Conservation (phyloP, 192 early-diverging fungal genomes). For the Gonapodya sp. region DNA sequence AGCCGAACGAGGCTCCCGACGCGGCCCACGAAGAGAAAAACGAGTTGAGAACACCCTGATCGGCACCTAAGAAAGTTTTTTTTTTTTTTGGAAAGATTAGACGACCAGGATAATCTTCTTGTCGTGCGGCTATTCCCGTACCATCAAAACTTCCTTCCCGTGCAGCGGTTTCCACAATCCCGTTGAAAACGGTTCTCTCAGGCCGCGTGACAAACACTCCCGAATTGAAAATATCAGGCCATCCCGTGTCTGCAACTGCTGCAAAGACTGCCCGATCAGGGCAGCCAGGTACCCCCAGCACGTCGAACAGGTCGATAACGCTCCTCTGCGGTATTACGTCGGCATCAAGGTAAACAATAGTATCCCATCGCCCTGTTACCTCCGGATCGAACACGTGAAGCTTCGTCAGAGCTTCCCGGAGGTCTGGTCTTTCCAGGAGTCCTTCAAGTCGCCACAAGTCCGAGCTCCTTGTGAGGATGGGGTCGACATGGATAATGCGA, state of each 20-base stretch:
- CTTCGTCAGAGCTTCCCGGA: slow-evolving; percentile 84
- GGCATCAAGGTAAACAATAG: slow-evolving; percentile 76
- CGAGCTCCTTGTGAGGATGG: slow-evolving; percentile 49
- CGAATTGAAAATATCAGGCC: slow-evolving; percentile 98
- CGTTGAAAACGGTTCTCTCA: slow-evolving; percentile 34
- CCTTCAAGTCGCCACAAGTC: slow-evolving; percentile 33
- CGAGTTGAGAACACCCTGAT: slow-evolving; percentile 87
- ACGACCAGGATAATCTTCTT: too few relatives aligned
- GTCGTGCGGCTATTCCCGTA: too few relatives aligned
- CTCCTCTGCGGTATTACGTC: slow-evolving; percentile 78
- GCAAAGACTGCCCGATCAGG: slow-evolving; percentile 41
- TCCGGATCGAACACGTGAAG: slow-evolving; percentile 75
- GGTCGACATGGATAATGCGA: slow-evolving; percentile 54
- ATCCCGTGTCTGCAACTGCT: slow-evolving; percentile 85
- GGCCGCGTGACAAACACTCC: slow-evolving; percentile 78
- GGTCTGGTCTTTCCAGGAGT: slow-evolving; percentile 82
- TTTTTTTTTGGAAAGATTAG: too few relatives aligned
- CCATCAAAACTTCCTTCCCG: slow-evolving; percentile 75
- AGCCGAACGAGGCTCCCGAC: not conserved
- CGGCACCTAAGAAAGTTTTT: slow-evolving; percentile 49
- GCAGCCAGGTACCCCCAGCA: slow-evolving; percentile 20
- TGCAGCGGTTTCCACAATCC: slow-evolving; percentile 35
- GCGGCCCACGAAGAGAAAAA: slow-evolving; percentile 73
- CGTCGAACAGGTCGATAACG: slow-evolving; percentile 73
- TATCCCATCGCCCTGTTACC: slow-evolving; percentile 38